Evolutionary conservation across 148 eudicot genomes (phyloP).

Genomic region (Cornus controversa): DNA sequence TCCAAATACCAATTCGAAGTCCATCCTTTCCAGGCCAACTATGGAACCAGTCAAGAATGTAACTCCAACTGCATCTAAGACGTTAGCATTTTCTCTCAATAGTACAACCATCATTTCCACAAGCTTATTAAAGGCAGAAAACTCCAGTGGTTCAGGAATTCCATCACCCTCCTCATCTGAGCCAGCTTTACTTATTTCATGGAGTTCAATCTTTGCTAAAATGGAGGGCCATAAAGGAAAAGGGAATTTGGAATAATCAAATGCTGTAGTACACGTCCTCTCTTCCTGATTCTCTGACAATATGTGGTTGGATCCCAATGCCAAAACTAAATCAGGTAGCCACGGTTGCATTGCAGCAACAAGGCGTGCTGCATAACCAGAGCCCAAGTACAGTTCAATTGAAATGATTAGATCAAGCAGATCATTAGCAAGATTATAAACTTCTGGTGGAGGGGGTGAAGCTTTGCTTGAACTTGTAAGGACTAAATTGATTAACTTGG

Average conservation of each 20-base stretch:
- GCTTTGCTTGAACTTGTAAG: conserved; percentile 41
- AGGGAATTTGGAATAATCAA: conserved; percentile 29
- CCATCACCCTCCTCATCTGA: conserved; percentile 47
- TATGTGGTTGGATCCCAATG: conserved; percentile 56
- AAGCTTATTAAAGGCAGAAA: conserved; percentile 60
- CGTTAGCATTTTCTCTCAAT: conserved; percentile 36
- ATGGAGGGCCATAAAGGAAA: conserved; percentile 56
- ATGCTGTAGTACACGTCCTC: conserved; percentile 12
- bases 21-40: conserved; percentile 52
- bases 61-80: conserved; percentile 64
- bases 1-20: conserved; percentile 59
- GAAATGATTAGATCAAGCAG: conserved; percentile 59
- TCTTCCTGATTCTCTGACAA: conserved; percentile 39
- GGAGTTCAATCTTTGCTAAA: conserved; percentile 63
- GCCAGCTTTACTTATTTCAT: conserved; percentile 36
- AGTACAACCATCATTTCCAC: conserved; percentile 43
- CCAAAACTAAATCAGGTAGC: conserved; percentile 83
- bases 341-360: conserved; percentile 58
- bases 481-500: conserved; percentile 64
- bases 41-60: conserved; percentile 37
- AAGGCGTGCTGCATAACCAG: conserved; percentile 59
- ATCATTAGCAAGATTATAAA: conserved; percentile 51
- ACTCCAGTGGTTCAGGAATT: conserved; percentile 25
- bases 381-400: conserved; percentile 64
- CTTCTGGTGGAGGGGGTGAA: conserved; percentile 35